phyloP scores from a whole-genome alignment of 805 yeast species.

The Starmerella floris region DNA sequence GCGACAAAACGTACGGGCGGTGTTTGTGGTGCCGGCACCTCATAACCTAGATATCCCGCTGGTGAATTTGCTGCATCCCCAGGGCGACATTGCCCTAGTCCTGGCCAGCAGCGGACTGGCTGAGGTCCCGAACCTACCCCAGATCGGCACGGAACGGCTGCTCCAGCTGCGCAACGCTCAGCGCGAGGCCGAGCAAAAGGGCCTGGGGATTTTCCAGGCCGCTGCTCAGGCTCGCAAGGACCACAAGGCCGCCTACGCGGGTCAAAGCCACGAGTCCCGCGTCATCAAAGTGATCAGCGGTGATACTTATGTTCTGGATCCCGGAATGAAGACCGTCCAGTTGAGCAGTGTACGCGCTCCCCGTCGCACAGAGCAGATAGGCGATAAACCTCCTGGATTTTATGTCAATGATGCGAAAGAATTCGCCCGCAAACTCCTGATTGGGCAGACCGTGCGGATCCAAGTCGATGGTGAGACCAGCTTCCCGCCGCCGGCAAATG shows the following conservation, averaged over 20 bases:
- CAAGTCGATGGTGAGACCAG: conserved; percentile 52
- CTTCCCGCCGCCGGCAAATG: conserved; percentile 38
- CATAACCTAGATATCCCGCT: conserved; percentile 31
- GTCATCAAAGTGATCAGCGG: conserved; percentile 52
- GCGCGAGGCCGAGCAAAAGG: conserved; percentile 37
- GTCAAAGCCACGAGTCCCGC: conserved; percentile 34
- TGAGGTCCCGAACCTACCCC: conserved; percentile 68
- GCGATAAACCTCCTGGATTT: conserved; percentile 31
- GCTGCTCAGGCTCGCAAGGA: conserved; percentile 35
- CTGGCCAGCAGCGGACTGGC: conserved; percentile 59
- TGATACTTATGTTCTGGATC: conserved; percentile 49
- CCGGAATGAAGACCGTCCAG: conserved; percentile 45
- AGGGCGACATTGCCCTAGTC: conserved; percentile 61
- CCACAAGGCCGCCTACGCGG: conserved; percentile 23
- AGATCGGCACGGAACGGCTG: conserved; percentile 57
- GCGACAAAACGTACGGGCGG: conserved; percentile 40
- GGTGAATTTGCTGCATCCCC: conserved; percentile 51
- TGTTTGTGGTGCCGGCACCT: conserved; percentile 43
- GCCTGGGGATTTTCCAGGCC: conserved; percentile 11
- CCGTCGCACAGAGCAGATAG: conserved; percentile 32
- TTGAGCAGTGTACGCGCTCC: conserved; percentile 69
- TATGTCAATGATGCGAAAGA: conserved; percentile 59
- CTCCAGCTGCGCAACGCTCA: conserved; percentile 49
- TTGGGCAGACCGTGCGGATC: conserved; percentile 57
- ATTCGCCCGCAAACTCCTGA: conserved; percentile 50